Base-by-base conservation (phyloP, 2,329 filamentous ascomycete species). In the Hypoxylon sp. region DNA sequence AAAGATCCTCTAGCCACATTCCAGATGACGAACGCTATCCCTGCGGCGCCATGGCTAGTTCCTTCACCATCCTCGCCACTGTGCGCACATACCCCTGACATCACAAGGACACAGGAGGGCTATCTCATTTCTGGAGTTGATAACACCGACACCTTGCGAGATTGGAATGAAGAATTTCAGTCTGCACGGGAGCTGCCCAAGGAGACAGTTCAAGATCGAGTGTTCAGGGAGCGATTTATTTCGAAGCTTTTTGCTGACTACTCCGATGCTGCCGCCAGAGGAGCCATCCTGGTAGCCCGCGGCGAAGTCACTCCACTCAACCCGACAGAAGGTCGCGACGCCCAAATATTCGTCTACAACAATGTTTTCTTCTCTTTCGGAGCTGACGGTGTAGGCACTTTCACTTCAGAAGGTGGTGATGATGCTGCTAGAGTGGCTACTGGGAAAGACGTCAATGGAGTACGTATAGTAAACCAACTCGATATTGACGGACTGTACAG, bases 311-410 rank as follows among this genome's bases (percentile, higher is more conserved):
- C 94, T 19, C 93, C 96, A 5, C 83, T 99, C 60, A 99, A 99
- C 82, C 97, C 96, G 5, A 98, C 95, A 0, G 96, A 99, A 82
- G 90, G 87, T 70, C 89, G 87, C 72, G 95, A 99, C 79, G 96
- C 96, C 3, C 96, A 99, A 79, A 99, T 99, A 72, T 99, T 97
- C 76, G 95, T 99, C 23, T 98, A 98, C 85, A 98, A 98, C 85
- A 99, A 99, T 81, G 94, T 99, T 73, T 99, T 99, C 84, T 99
- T 97, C 84, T 98, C 96, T 0, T 98, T 98, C 74, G 96, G 96
- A 69, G 95, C 96, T 48, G 96, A 99, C 79, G 97, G 96, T 57
- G 96, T 98, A 49, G 95, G 96, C 46, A 99, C 96, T 14, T 99
- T 99, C 80, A 94, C 94, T 10, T 94, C 92, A 2, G 96, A 99